Conservation (phyloP, 116 monocot species). For the Cymodocea nodosa region DNA sequence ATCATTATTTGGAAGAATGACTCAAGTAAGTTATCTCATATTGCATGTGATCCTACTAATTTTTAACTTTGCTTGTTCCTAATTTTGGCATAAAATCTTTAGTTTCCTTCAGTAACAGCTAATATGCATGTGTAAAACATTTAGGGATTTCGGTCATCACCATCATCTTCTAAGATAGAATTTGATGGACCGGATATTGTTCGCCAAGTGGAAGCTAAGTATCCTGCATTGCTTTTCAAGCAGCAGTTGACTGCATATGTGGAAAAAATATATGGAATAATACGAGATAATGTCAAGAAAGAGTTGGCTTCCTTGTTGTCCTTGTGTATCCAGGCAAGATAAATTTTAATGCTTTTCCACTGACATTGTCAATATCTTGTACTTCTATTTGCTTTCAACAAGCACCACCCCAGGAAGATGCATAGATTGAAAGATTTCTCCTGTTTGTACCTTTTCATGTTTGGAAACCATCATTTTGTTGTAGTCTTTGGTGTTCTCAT, state of each 20-base stretch:
- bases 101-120: not conserved
- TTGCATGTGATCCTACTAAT: too few species aligned
- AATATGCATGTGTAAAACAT: not conserved
- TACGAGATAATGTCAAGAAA: constrained; percentile 75
- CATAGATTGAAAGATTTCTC: too few species aligned
- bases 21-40: constrained; percentile 30
- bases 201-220: constrained; percentile 66
- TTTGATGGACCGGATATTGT: constrained; percentile 47
- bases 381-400: too few species aligned
- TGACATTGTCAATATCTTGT: not conserved
- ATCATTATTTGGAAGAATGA: constrained; percentile 70
- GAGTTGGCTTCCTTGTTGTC: constrained; percentile 51
- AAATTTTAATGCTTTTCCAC: not conserved
- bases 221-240: constrained; percentile 80
- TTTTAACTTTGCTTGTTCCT: too few species aligned
- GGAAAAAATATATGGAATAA: constrained; percentile 77
- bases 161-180: constrained; percentile 49
- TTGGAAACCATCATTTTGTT: too few species aligned
- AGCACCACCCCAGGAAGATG: too few species aligned
- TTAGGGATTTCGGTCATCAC: constrained; percentile 73
- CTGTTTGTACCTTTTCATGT: too few species aligned
- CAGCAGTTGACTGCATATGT: constrained; percentile 78
- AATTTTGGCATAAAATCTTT: not conserved
- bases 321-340: constrained; percentile 56
- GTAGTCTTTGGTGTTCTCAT: too few species aligned